These are phyloP conservation scores for Chytriomyces sp. DNA, from an alignment of 192 early-diverging fungal species.

Conservation along the genomic window DNA sequence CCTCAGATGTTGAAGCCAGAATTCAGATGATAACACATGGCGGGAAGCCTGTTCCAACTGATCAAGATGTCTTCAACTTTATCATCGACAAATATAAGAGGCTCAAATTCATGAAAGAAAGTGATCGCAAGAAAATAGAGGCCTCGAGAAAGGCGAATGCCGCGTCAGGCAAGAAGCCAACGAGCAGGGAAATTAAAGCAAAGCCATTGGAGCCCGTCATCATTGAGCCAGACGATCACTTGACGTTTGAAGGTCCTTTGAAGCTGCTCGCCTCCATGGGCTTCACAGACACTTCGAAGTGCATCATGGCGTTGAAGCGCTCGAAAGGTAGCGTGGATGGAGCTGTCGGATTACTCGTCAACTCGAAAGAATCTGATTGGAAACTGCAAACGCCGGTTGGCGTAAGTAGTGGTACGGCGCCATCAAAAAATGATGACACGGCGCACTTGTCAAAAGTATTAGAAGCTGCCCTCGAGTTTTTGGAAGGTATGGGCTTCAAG, in stretches of 20 bases:
- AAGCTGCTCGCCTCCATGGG: conserved; percentile 68
- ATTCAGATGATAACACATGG: background rate
- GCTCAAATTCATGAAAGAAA: conserved; percentile 47
- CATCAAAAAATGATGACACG: conserved; percentile 32
- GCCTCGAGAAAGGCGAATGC: too few relatives aligned
- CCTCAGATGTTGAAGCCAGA: too few relatives aligned
- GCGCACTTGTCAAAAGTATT: conserved; percentile 55
- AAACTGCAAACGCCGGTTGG: background rate
- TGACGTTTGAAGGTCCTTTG: conserved; percentile 34
- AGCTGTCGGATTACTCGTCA: conserved; percentile 64
- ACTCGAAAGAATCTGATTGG: too few relatives aligned
- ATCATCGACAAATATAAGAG: conserved; percentile 93
- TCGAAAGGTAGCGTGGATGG: conserved; percentile 72
- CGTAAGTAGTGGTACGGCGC: background rate
- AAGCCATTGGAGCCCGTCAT: background rate
- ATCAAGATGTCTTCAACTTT: conserved; percentile 81
- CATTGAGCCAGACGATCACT: conserved; percentile 28
- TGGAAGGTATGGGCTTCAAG: conserved; percentile 74
- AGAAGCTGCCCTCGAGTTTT: conserved; percentile 42
- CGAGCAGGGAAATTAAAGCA: background rate
- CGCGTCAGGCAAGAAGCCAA: background rate
- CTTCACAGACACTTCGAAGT: conserved; percentile 71
- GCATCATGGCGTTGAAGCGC: conserved; percentile 67
- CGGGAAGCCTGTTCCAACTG: too few relatives aligned
- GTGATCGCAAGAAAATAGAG: conserved; percentile 11